Percentiles rank a stretch among this genome's conserved stretches.
These are phyloP conservation scores for Phytophthora cajani DNA, from an alignment of 352 stramenopile species.

Conservation along the genomic window DNA sequence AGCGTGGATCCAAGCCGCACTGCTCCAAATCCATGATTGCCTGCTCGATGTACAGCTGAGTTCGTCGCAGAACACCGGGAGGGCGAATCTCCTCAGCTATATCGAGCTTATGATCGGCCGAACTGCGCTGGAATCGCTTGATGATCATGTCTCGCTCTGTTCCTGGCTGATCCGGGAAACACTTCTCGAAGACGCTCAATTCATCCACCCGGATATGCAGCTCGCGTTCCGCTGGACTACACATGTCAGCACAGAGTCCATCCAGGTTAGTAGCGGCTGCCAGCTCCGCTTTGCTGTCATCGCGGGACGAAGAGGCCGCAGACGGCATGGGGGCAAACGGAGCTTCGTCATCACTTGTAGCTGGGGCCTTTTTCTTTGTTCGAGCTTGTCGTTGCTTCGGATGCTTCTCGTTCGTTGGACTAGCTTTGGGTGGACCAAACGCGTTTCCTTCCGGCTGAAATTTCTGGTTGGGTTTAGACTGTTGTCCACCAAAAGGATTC, in stretches of 20 bases:
- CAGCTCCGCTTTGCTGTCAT: slow-evolving; percentile 63
- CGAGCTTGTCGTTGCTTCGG: slow-evolving; percentile 32
- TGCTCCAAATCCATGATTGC: slow-evolving; percentile 86
- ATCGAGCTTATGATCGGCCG: slow-evolving; percentile 86
- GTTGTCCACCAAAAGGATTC: slow-evolving; percentile 24
- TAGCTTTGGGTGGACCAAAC: slow-evolving; percentile 14
- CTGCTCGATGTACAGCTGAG: slow-evolving; percentile 87
- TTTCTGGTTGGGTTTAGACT: slow-evolving; percentile 15
- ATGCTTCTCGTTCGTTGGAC: slow-evolving; percentile 24
- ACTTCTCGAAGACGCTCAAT: slow-evolving; percentile 88
- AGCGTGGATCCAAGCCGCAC: slow-evolving; percentile 67
- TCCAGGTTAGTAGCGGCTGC: slow-evolving; percentile 72
- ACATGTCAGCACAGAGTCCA: slow-evolving; percentile 87
- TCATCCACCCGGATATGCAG: slow-evolving; percentile 88
- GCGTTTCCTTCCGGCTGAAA: slow-evolving; percentile 6
- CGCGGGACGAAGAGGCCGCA: background rate
- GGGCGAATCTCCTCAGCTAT: slow-evolving; percentile 84
- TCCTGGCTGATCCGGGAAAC: slow-evolving; percentile 63
- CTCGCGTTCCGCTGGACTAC: slow-evolving; percentile 78
- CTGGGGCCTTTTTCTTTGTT: slow-evolving; percentile 37
- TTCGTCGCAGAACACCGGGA: slow-evolving; percentile 75
- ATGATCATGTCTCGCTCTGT: slow-evolving; percentile 78
- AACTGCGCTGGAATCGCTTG: slow-evolving; percentile 89
- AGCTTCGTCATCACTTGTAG: slow-evolving; percentile 29
- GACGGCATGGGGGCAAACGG: slow-evolving; percentile 10